Conservation (phyloP, 805 yeast species). For the Nakazawaea pomicola region DNA sequence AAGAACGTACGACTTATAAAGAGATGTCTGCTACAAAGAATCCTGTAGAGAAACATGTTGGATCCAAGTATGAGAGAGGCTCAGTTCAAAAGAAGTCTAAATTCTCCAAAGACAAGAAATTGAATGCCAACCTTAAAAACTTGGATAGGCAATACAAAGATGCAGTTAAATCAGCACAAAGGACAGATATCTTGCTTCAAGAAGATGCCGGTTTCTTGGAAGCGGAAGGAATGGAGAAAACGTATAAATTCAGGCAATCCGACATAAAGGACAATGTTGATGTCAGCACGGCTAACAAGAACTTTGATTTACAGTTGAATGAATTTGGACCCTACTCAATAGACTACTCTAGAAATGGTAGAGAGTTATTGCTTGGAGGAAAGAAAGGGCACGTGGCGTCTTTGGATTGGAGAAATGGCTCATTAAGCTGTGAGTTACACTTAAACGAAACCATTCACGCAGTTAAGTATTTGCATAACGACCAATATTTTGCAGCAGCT, state of each 20-base stretch:
- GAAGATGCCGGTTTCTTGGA: slow-evolving; percentile 86
- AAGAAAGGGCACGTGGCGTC: slow-evolving; percentile 92
- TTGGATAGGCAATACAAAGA: slow-evolving; percentile 69
- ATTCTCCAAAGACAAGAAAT: slow-evolving; percentile 49
- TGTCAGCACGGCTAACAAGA: slow-evolving; percentile 65
- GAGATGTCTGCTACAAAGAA: not conserved
- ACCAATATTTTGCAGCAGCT: slow-evolving; percentile 93
- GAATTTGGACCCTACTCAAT: slow-evolving; percentile 84
- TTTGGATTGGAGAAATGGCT: slow-evolving; percentile 92
- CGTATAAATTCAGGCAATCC: slow-evolving; percentile 76
- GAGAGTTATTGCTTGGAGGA: slow-evolving; percentile 81
- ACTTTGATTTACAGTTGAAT: slow-evolving; percentile 63
- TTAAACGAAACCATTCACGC: slow-evolving; percentile 87
- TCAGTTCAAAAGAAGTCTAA: slow-evolving; percentile 21
- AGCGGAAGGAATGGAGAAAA: slow-evolving; percentile 93
- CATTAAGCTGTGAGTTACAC: slow-evolving; percentile 73
- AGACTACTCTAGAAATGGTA: slow-evolving; percentile 85
- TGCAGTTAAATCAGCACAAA: slow-evolving; percentile 79
- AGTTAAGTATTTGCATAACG: slow-evolving; percentile 86
- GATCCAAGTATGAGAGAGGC: slow-evolving; percentile 25
- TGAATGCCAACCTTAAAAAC: slow-evolving; percentile 61
- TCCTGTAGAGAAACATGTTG: slow-evolving; percentile 3
- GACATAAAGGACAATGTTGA: slow-evolving; percentile 79
- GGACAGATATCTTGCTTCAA: slow-evolving; percentile 77
- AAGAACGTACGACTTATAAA: not conserved